A percentile compares a stretch with the other conserved stretches of the same genome.
Evolutionary conservation across 768 basidiomycete genomes (phyloP).

Genomic region (Trametes cinnabarina): DNA sequence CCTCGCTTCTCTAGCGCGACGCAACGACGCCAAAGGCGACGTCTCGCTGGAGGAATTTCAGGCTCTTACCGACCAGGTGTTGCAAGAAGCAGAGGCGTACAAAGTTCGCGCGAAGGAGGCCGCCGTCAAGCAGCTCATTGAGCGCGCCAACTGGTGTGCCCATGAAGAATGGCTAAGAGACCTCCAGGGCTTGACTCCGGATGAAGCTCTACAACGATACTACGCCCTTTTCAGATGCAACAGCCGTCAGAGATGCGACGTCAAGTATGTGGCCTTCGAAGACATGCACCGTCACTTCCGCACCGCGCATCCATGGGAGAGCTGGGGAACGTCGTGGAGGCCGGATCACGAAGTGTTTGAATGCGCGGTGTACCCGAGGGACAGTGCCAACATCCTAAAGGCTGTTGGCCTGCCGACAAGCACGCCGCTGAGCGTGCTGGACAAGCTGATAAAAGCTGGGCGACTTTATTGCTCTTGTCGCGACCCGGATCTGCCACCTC

Average conservation of each 20-base stretch:
- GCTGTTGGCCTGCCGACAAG: background rate
- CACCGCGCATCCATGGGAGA: background rate
- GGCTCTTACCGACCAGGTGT: background rate
- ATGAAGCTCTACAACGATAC: background rate
- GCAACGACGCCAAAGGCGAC: background rate
- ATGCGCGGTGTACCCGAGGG: background rate
- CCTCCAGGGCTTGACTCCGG: background rate
- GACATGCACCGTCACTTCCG: slow-evolving; percentile 2
- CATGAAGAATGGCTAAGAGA: background rate
- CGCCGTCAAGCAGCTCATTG: background rate
- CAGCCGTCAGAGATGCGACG: background rate
- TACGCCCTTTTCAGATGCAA: background rate
- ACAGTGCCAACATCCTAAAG: background rate
- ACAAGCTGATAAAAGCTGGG: background rate
- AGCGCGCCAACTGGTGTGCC: background rate
- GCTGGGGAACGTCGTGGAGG: background rate
- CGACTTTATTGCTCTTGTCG: background rate
- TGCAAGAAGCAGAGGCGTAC: background rate
- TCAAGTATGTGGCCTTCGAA: background rate
- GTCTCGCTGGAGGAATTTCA: background rate
- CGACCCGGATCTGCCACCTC: background rate
- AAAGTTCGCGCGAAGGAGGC: background rate
- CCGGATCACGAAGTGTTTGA: background rate
- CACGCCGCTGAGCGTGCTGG: background rate
- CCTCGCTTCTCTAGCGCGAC: background rate